A percentile compares a stretch with the other conserved stretches of the same genome.
Evolutionary conservation across 148 eudicot species (phyloP).

Genomic region (Nepenthes gracilis): DNA sequence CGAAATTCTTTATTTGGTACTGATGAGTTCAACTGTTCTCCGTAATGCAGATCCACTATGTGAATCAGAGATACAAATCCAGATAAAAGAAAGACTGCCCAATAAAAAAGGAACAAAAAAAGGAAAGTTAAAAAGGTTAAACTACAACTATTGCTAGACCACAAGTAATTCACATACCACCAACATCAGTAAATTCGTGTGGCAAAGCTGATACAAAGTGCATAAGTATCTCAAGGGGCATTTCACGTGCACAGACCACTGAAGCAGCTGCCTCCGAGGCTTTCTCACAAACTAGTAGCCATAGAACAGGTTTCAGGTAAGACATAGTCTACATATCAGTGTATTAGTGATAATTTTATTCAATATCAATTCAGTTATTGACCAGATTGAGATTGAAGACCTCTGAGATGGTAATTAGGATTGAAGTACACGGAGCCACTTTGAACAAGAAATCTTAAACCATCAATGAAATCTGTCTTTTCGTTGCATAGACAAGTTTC

Average conservation of each 20-base stretch:
- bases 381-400: conserved; percentile 15
- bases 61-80: no score
- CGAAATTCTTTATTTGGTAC: no score
- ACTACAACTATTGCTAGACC: no score
- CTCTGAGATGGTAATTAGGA: conserved; percentile 71
- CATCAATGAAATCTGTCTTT: conserved; percentile 47
- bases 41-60: no score
- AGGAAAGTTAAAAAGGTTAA: no score
- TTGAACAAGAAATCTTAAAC: conserved; percentile 62
- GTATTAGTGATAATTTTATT: neutral
- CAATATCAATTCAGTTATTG: neutral
- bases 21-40: no score
- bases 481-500: conserved; percentile 16
- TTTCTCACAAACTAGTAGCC: conserved; percentile 61
- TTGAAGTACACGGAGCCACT: conserved; percentile 89
- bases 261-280: conserved; percentile 54
- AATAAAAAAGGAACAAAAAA: no score
- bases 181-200: conserved; percentile 63
- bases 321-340: neutral
- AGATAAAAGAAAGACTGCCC: no score
- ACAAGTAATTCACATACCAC: conserved; percentile 45
- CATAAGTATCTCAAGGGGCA: conserved; percentile 61
- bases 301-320: neutral
- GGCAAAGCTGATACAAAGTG: conserved; percentile 78
- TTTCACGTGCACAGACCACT: conserved; percentile 35